phyloP scores from a whole-genome alignment of 2,329 filamentous ascomycete genomes.

The Fusarium siculi region DNA sequence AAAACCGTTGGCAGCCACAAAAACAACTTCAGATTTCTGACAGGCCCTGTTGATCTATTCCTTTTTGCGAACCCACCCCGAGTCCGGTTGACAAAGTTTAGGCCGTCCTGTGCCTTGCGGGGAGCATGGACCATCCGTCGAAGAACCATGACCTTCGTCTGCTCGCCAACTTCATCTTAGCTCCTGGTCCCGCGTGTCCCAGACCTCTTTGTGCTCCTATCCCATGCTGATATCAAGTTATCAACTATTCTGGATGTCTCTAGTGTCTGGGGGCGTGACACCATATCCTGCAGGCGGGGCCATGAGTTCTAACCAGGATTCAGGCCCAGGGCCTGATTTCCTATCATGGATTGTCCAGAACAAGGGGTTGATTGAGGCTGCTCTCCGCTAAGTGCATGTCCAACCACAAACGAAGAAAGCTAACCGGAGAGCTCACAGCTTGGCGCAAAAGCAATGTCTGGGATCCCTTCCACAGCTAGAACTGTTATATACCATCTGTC shows the following conservation, averaged over 20 bases:
- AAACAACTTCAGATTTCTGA: slow-evolving; percentile 30
- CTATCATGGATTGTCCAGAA: slow-evolving; percentile 29
- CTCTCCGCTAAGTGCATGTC: slow-evolving; percentile 28
- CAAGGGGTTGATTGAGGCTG: slow-evolving; percentile 38
- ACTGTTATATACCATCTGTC: slow-evolving; percentile 43
- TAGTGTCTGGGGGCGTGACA: slow-evolving; percentile 27
- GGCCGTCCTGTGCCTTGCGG: slow-evolving; percentile 26
- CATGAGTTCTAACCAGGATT: slow-evolving; percentile 18
- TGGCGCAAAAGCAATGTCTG: slow-evolving; percentile 38
- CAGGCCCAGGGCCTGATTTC: slow-evolving; percentile 24
- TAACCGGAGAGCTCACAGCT: slow-evolving; percentile 33
- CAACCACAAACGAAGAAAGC: slow-evolving; percentile 38
- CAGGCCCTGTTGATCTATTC: slow-evolving; percentile 40
- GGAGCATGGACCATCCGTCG: slow-evolving; percentile 14
- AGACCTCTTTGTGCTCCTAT: slow-evolving; percentile 33
- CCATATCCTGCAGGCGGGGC: slow-evolving; percentile 28
- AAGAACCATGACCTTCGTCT: slow-evolving; percentile 9
- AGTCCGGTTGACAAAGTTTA: slow-evolving; percentile 27
- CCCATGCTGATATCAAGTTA: slow-evolving; percentile 34
- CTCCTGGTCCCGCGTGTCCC: slow-evolving; percentile 14
- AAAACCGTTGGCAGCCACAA: slow-evolving; percentile 34
- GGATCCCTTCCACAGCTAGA: slow-evolving; percentile 41
- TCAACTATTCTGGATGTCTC: slow-evolving; percentile 41
- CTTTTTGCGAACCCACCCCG: slow-evolving; percentile 35
- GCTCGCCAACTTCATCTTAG: slow-evolving; percentile 29